Evolutionary conservation across 306 rosid species (phyloP).

Genomic region (Prunus persica): Prunus_persica_NCBIv2 NC_034015.1:3743001-3743500

Average conservation of each 20-base stretch:
- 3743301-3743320: background rate
- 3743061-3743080: conserved; percentile 10
- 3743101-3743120: background rate
- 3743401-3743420: too few relatives aligned
- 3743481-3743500: too few relatives aligned
- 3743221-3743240: background rate
- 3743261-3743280: background rate
- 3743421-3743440: too few relatives aligned
- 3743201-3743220: background rate
- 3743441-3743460: too few relatives aligned
- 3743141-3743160: background rate
- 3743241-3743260: background rate
- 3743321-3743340: background rate
- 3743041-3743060: conserved; percentile 12
- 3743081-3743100: background rate
- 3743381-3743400: background rate
- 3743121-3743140: background rate
- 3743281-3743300: background rate
- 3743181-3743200: background rate
- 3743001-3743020: background rate
- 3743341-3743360: background rate
- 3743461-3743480: too few relatives aligned
- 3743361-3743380: background rate
- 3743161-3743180: background rate
- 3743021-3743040: background rate